Evolutionary conservation across 2,329 filamentous ascomycete species (phyloP), one percentile per base, ranked within the genome.

Genomic region (Ambrosiella cleistominuta): DNA sequence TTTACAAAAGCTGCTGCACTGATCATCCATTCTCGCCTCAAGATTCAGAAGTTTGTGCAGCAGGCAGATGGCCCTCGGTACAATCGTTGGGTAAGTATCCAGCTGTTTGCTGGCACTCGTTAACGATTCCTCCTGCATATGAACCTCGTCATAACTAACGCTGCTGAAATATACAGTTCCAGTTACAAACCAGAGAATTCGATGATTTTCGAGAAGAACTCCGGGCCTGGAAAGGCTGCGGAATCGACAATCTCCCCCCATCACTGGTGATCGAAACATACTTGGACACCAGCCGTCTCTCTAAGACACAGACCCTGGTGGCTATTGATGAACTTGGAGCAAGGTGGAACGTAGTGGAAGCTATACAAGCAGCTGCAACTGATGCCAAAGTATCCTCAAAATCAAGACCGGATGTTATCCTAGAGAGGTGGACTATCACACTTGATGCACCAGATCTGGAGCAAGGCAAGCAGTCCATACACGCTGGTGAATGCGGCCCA

Each of bases 171-270:
- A 15, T 53, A 13, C 51, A 97, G 93, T 98, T 96, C 71, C 94
- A 95, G 74, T 82, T 96, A 64, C 86, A 95, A 64, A 84, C 95
- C 50, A 86, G 95, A 65, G 93, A 98, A 65, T 91, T 91, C 62
- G 88, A 95, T 66, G 82, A 86, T 61, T 89, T 95, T 66, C 77
- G 79, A 65, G 85, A 94, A 63, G 86, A 93, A 63, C 78, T 97
- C 62, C 78, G 79, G 64, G 76, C 81, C 60, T 98, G 90, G 90
- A 91, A 84, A 69, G 79, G 75, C 51, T 86, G 86, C 66, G 86
- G 91, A 68, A 81, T 85, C 62, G 81, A 87, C 55, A 84, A 85
- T 65, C 81, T 79, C 60, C 93, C 93, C 40, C 85, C 86, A 42
- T 84, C 89, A 2, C 75, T 98, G 67, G 80, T 94, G 63, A 88